Base-by-base conservation (phyloP, 75 land plant species). In the Ceratopteris richardii region DNA sequence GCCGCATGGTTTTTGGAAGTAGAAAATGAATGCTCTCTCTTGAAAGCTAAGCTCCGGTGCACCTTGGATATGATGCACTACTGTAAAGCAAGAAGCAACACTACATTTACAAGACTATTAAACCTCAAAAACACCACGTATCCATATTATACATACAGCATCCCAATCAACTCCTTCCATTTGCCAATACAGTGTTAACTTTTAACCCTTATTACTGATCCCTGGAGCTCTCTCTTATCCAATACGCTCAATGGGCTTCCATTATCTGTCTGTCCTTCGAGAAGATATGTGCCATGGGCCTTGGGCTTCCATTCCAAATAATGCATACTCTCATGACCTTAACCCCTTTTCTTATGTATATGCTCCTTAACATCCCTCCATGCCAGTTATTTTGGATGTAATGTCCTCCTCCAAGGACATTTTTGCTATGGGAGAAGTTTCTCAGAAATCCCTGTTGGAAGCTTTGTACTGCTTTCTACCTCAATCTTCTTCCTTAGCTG, bases 391-490 rank as follows among this genome's bases (percentile, higher is more conserved):
- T 23, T 52, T 28, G 25, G 2, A 18, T 23, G 54, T 1, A 3
- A 4, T 14, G 4, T 4, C 13, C 22, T 46, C 4, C 50, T 46
- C 17, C 22, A 46, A 5, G 22, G 50, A 17, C 29, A 30, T 81
- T 7, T 84, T 58, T 46, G 37, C 72, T 31, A 93, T n/a, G 96
- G 93, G 27, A 92, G 96, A 1, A 90, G 72, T 28, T 65, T 78
- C 68, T 90, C 96, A 0, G 87, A 78, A 26, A 82, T 85, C 26
- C 88, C 96, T 52, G 52, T 67, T 0, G 87, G 87, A 58, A 87
- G 92, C 31, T 44, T 26, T 51, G 73, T 58, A 1, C 92, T 88
- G 0, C 85, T 83, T 66, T 86, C 80, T 25, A 50, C 26, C 42
- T 90, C 96, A 31, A 90, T 87, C 24, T 72, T 30, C 11, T 62